phyloP scores from a whole-genome alignment of 2,329 filamentous ascomycete genomes.

The Colletotrichum truncatum region DNA sequence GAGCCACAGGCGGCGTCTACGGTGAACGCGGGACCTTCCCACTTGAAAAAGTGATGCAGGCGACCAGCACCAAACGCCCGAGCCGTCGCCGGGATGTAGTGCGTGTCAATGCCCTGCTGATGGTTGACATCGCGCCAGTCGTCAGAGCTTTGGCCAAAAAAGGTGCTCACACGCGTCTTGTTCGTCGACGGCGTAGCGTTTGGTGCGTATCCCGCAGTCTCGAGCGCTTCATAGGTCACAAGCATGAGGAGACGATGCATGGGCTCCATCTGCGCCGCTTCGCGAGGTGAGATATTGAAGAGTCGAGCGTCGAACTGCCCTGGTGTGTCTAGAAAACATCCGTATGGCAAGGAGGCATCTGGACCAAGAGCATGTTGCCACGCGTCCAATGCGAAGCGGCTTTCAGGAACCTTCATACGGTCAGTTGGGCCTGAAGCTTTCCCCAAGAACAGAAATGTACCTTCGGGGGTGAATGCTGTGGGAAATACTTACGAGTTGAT shows the following conservation, averaged over 20 bases:
- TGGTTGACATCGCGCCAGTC: slow-evolving; percentile 83
- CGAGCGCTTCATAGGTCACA: slow-evolving; percentile 82
- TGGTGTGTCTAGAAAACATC: no score
- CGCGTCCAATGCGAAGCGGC: no score
- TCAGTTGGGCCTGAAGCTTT: no score
- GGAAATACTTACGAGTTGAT: no score
- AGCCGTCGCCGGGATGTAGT: slow-evolving; percentile 60
- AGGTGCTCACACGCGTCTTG: slow-evolving; percentile 69
- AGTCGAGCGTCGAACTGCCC: slow-evolving; percentile 75
- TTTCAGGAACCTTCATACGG: no score
- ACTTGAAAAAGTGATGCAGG: slow-evolving; percentile 85
- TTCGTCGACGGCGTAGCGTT: slow-evolving; percentile 74
- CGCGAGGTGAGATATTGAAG: slow-evolving; percentile 78
- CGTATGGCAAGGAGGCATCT: no score
- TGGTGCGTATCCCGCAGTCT: slow-evolving; percentile 76
- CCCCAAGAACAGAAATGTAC: no score
- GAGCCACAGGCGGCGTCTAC: slow-evolving; percentile 85
- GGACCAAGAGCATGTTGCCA: no score
- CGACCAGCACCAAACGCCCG: slow-evolving; percentile 62
- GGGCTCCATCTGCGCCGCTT: slow-evolving; percentile 76
- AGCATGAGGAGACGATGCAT: slow-evolving; percentile 77
- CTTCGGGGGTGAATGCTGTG: no score
- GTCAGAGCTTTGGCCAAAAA: slow-evolving; percentile 80
- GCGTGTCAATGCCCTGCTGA: slow-evolving; percentile 69
- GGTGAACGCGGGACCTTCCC: slow-evolving; percentile 76